These are phyloP conservation scores for Suillus hirtellus DNA, from an alignment of 768 basidiomycete species.

Conservation along the genomic window DNA sequence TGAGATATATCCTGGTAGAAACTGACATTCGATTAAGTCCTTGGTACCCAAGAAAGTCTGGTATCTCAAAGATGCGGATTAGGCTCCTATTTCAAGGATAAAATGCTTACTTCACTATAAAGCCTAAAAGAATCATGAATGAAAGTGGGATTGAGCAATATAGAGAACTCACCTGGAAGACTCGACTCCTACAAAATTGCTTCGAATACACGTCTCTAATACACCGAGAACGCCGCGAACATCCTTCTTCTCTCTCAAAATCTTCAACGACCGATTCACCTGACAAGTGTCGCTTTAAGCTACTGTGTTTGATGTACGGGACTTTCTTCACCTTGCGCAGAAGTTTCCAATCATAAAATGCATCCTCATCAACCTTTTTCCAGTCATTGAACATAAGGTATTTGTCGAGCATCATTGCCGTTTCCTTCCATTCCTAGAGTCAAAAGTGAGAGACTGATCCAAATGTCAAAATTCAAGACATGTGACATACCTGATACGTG, in stretches of 20 bases:
- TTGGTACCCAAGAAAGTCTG: conserved; percentile 95
- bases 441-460: neutral
- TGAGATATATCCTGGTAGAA: neutral
- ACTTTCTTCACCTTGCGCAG: conserved; percentile 61
- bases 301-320: neutral
- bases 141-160: neutral
- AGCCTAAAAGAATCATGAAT: conserved; percentile 48
- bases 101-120: conserved; percentile 72
- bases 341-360: conserved; percentile 90
- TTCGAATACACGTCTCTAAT: conserved; percentile 84
- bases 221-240: conserved; percentile 86
- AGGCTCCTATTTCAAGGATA: conserved; percentile 16
- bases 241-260: conserved; percentile 74
- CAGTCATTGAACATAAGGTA: conserved; percentile 86
- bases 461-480: neutral
- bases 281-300: conserved; percentile 23
- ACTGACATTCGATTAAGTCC: conserved; percentile 78
- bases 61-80: conserved; percentile 9
- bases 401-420: conserved; percentile 75
- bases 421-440: conserved; percentile 80
- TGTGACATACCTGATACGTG: conserved; percentile 62
- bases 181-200: conserved; percentile 93
- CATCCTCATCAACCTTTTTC: conserved; percentile 86
- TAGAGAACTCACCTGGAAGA: conserved; percentile 57
- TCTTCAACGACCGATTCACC: conserved; percentile 75